These are phyloP conservation scores for Castanopsis chinensis DNA, from an alignment of 306 rosid species.

Conservation along the genomic window DNA sequence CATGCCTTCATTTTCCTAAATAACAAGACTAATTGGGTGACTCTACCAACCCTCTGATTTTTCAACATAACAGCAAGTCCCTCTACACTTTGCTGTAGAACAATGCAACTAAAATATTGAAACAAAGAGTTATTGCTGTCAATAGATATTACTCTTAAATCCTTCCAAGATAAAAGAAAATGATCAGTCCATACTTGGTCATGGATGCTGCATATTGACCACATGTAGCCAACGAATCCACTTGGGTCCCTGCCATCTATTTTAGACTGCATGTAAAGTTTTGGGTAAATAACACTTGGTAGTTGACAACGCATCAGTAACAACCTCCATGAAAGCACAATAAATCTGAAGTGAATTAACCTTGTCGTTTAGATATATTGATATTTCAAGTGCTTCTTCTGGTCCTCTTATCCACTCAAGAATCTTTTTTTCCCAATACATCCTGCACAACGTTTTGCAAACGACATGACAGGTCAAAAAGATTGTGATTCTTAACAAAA, in stretches of 20 bases:
- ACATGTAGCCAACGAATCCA: slow-evolving; percentile 94
- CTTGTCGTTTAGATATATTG: slow-evolving; percentile 75
- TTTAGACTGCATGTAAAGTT: slow-evolving; percentile 59
- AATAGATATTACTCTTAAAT: not conserved
- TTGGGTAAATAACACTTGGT: slow-evolving; percentile 1
- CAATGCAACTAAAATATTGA: no score
- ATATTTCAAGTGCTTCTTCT: slow-evolving; percentile 88
- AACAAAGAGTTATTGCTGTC: no score
- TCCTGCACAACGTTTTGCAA: slow-evolving; percentile 43
- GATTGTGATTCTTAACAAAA: not conserved
- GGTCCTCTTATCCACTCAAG: slow-evolving; percentile 97
- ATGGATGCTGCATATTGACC: slow-evolving; percentile 92
- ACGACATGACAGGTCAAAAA: not conserved
- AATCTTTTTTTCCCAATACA: slow-evolving; percentile 97
- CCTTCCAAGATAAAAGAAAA: not conserved
- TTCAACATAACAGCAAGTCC: no score
- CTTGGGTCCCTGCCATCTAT: slow-evolving; percentile 93
- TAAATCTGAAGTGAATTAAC: slow-evolving; percentile 28
- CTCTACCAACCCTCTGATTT: no score
- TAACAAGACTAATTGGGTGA: not conserved
- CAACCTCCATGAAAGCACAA: not conserved
- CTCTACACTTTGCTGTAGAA: no score
- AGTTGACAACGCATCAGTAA: not conserved
- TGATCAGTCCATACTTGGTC: slow-evolving; percentile 65
- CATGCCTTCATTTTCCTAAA: not conserved